Base-by-base conservation (phyloP, 352 stramenopile genomes). In the Phytopythium montanum region DNA sequence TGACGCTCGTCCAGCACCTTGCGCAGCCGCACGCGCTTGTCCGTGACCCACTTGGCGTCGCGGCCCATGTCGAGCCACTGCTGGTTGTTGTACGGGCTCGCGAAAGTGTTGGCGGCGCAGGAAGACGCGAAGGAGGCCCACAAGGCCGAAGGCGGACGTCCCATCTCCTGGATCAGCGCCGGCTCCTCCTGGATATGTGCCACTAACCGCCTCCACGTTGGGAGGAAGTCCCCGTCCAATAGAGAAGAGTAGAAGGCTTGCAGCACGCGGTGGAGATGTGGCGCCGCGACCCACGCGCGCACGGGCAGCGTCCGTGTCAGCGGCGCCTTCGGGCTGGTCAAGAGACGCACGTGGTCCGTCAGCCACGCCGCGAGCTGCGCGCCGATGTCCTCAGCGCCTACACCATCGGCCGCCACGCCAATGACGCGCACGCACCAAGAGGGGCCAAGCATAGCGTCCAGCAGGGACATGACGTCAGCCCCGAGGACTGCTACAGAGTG, bases 11-110 rank as follows among this genome's bases (percentile, higher is more conserved):
- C 71, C 28, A 84, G 52, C 25, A 73, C 58, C 61, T 87, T 84
- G 42, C 65, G 66, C 29, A 84, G 59, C 12, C 76, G 73, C 44
- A 86, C 71, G n/a, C 76, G 73, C 57, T 83, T 83, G 38, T 81
- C 73, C 0, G 61, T 80, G 51, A 86, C 54, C 76, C 76, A 83
- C 60, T 66, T 60, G 7, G 67, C 65, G 44, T 78, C 59, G 28
- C 64, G 58, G 2, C 67, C 70, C 61, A 78, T 64, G 10, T 23
- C 44, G 9, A 78, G 48, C 58, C 59, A 71, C 26, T 54, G 23
- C 3, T 26, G 23, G 48, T 14, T 18, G 23, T 39, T 13, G 19
- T 16, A 13, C 16, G 13, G 25, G 29, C 41, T 52, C 45, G 31
- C 31, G 12, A 36, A 36, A 10, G 31, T 7, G 25, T 36, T 10